Conservation (phyloP, 768 basidiomycete species). For the Mycena galopus region DNA sequence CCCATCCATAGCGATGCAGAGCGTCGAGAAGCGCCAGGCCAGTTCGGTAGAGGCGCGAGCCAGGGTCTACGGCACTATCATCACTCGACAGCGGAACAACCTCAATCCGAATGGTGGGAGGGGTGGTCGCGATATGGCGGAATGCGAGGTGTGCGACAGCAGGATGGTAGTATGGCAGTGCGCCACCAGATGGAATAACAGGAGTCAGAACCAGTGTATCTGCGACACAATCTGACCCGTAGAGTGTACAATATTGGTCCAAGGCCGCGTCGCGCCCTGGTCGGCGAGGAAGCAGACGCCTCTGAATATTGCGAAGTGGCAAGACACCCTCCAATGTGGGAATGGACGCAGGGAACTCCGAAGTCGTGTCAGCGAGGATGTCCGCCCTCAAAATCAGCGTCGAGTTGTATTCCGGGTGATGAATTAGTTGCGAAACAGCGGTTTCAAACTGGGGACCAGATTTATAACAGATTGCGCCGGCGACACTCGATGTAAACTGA, state of each 20-base stretch:
- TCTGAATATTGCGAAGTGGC: slow-evolving; percentile 67
- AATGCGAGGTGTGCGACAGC: slow-evolving; percentile 85
- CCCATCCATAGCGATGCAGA: slow-evolving; percentile 91
- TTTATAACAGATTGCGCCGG: slow-evolving; percentile 18
- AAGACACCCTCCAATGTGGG: slow-evolving; percentile 53
- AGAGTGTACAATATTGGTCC: slow-evolving; percentile 86
- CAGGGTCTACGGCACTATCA: slow-evolving; percentile 60
- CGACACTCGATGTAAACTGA: slow-evolving; percentile 37
- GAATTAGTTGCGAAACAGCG: slow-evolving; percentile 78
- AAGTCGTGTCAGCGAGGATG: slow-evolving; percentile 57
- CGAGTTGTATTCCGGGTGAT: slow-evolving; percentile 95
- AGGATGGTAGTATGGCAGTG: slow-evolving; percentile 93
- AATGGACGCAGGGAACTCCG: slow-evolving; percentile 48
- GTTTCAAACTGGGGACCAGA: slow-evolving; percentile 70
- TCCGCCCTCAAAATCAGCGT: slow-evolving; percentile 92
- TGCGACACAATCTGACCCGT: slow-evolving; percentile 49
- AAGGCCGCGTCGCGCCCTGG: slow-evolving; percentile 81
- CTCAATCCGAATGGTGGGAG: slow-evolving; percentile 67
- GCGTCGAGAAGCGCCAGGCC: slow-evolving; percentile 85
- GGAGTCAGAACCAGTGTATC: slow-evolving; percentile 71
- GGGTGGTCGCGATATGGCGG: slow-evolving; percentile 64
- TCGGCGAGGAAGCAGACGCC: slow-evolving; percentile 81
- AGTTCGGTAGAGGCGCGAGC: slow-evolving; percentile 84
- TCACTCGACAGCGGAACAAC: slow-evolving; percentile 60
- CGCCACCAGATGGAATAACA: slow-evolving; percentile 55